phyloP scores from a whole-genome alignment of 306 rosid genomes.

The Trifolium repens region DNA sequence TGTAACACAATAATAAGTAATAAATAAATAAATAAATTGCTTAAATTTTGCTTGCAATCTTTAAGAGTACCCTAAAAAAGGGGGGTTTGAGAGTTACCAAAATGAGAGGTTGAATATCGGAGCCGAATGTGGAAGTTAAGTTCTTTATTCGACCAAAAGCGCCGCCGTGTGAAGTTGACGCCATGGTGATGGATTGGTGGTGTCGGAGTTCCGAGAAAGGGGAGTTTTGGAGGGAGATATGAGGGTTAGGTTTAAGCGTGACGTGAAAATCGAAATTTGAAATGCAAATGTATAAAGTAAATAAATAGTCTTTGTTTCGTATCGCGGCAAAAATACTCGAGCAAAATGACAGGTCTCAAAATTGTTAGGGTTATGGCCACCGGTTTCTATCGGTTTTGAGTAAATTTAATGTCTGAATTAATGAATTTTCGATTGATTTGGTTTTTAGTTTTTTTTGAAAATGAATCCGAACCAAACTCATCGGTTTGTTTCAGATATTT shows the following conservation, averaged over 20 bases:
- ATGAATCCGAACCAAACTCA: no score
- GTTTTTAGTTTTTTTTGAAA: no score
- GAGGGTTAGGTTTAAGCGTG: neutral
- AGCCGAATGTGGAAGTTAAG: conserved; percentile 52
- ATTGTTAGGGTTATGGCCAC: no score
- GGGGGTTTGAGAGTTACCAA: conserved; percentile 50
- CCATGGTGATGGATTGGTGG: conserved; percentile 50
- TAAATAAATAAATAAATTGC: neutral
- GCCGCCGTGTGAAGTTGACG: conserved; percentile 59
- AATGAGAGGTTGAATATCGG: conserved; percentile 69
- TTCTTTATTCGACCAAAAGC: conserved; percentile 54
- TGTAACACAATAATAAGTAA: neutral
- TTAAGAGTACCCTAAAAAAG: conserved; percentile 11
- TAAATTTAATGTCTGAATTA: no score
- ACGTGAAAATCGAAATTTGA: conserved; percentile 6
- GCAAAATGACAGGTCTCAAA: no score
- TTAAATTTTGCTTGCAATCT: neutral
- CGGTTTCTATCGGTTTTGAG: no score
- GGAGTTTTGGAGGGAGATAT: conserved; percentile 39
- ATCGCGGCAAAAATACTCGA: no score
- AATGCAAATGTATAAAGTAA: neutral
- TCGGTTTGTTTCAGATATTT: no score
- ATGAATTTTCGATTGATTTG: no score
- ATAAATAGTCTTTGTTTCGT: neutral
- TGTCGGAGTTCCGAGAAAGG: conserved; percentile 3